Conservation (phyloP, 176 grass and related monocot genomes). For the Hsuehochloa calcarea region DNA sequence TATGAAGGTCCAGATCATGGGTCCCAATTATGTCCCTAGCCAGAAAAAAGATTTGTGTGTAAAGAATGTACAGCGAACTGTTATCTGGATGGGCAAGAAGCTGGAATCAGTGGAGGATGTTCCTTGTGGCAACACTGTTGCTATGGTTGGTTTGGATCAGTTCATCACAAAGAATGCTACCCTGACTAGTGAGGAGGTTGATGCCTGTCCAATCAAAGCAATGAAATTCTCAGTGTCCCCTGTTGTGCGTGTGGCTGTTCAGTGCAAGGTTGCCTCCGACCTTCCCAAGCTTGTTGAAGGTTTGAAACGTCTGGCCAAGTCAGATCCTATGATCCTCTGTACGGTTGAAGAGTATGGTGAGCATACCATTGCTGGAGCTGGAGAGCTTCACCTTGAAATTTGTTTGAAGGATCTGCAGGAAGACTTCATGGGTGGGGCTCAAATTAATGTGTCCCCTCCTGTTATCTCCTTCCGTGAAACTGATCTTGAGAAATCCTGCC, state of each 20-base stretch:
- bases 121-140: conserved; percentile 82
- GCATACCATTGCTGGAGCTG: conserved; percentile 85
- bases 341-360: conserved; percentile 79
- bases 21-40: conserved; percentile 81
- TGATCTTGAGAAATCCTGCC: conserved; percentile 73
- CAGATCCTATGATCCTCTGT: conserved; percentile 87
- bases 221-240: conserved; percentile 91
- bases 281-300: conserved; percentile 88
- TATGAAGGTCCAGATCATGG: conserved; percentile 89
- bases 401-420: conserved; percentile 82
- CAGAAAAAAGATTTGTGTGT: conserved; percentile 86
- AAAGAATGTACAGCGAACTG: conserved; percentile 80
- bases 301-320: conserved; percentile 78
- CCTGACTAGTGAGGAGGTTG: conserved; percentile 64
- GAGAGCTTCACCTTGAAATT: conserved; percentile 81
- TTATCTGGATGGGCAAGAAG: conserved; percentile 93
- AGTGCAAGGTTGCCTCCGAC: conserved; percentile 78
- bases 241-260: conserved; percentile 79
- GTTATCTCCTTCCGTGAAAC: conserved; percentile 95
- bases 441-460: conserved; percentile 70
- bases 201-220: conserved; percentile 75
- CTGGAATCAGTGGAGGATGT: conserved; percentile 90
- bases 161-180: conserved; percentile 87
- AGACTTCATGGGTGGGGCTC: conserved; percentile 87
- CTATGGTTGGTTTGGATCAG: conserved; percentile 82